A percentile compares a stretch with the other conserved stretches of the same genome.
Conservation (phyloP, 768 basidiomycete species). For the Suillus clintonianus region DNA sequence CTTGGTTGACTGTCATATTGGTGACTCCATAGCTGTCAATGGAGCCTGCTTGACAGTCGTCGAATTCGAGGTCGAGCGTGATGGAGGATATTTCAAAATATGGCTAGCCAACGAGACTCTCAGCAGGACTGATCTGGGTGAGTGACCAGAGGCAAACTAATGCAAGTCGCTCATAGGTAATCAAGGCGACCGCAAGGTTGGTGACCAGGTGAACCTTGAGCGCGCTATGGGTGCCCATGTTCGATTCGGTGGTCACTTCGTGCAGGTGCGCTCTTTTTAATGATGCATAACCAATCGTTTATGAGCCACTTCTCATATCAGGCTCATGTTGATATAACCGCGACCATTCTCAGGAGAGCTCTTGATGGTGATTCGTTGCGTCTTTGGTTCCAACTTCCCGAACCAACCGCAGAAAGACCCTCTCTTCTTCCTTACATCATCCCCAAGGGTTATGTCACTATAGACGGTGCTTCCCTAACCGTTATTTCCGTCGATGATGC, state of each 20-base stretch:
- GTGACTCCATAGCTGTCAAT: conserved; percentile 92
- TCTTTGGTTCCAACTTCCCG: conserved; percentile 74
- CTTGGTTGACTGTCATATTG: conserved; percentile 85
- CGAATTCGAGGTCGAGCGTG: conserved; percentile 62
- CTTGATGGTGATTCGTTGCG: conserved; percentile 90
- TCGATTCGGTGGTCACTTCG: conserved; percentile 96
- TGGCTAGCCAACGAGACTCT: conserved; percentile 97
- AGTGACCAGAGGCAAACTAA: conserved; percentile 16
- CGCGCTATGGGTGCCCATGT: conserved; percentile 91
- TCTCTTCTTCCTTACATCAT: conserved; percentile 82
- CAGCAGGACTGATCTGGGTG: conserved; percentile 87
- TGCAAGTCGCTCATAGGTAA: conserved; percentile 1
- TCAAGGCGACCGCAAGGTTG: conserved; percentile 68
- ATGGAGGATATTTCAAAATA: conserved; percentile 86
- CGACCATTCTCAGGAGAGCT: conserved; percentile 62
- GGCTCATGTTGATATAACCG: conserved; percentile 95
- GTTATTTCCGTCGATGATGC: conserved; percentile 75
- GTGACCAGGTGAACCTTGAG: conserved; percentile 88
- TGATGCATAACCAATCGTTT: neutral
- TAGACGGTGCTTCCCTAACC: conserved; percentile 94
- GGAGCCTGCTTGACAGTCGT: conserved; percentile 92
- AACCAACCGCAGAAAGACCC: conserved; percentile 55
- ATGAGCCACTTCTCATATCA: conserved; percentile 30
- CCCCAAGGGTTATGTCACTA: conserved; percentile 90
- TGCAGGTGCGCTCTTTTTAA: conserved; percentile 63